Evolutionary conservation across 768 basidiomycete genomes (phyloP).

Genomic region (Suillus placidus): DNA sequence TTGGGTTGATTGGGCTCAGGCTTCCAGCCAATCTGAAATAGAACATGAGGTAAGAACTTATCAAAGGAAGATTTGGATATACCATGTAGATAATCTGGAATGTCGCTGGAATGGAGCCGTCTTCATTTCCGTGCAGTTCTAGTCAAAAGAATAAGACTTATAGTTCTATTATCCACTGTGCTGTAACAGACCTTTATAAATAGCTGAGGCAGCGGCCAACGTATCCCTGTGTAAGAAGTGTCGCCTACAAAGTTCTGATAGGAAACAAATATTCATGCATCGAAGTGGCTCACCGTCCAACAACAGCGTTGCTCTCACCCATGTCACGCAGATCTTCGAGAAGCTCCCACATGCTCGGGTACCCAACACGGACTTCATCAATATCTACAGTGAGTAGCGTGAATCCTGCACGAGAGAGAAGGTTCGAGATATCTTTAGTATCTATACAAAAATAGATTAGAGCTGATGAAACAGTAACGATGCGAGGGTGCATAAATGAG

Average conservation of each 20-base stretch:
- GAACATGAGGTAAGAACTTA: conserved; percentile 2
- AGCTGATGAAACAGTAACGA: conserved; percentile 6
- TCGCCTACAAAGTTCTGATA: conserved; percentile 45
- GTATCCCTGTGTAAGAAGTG: conserved; percentile 81
- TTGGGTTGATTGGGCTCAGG: conserved; percentile 68
- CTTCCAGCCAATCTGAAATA: conserved; percentile 79
- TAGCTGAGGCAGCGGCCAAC: conserved; percentile 85
- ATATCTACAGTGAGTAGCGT: conserved; percentile 92
- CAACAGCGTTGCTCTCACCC: conserved; percentile 93
- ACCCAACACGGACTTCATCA: conserved; percentile 88
- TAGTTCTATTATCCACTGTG: background rate
- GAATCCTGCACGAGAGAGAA: conserved; percentile 92
- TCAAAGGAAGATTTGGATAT: conserved; percentile 19
- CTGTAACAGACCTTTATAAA: conserved; percentile 75
- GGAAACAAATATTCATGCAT: background rate
- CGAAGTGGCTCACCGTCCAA: conserved; percentile 62
- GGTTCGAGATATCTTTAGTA: conserved; percentile 89
- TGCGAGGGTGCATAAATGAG: background rate
- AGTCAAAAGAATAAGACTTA: conserved; percentile 7
- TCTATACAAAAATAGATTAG: conserved; percentile 48
- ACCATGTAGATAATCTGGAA: conserved; percentile 97
- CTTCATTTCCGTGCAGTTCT: conserved; percentile 86
- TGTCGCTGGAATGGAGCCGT: conserved; percentile 88
- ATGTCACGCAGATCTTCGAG: conserved; percentile 92
- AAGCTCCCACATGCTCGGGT: conserved; percentile 96